phyloP scores from a whole-genome alignment of 257 asterid species.

The Solanum microdontum region DNA sequence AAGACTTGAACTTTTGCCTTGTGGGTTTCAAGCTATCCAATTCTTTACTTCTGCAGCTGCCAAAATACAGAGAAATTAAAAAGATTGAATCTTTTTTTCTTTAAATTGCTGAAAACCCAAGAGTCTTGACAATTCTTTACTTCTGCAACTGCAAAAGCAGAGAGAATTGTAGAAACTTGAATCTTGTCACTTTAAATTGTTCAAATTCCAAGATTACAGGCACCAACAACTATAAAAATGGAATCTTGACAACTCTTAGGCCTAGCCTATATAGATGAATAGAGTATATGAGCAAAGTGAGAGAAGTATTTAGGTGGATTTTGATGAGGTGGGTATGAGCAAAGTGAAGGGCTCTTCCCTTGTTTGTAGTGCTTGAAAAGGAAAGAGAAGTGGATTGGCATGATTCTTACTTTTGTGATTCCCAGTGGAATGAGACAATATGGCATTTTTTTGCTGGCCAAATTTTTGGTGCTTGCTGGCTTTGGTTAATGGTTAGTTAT shows the following conservation, averaged over 20 bases:
- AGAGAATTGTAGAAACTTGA: background rate
- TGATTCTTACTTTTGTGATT: slow-evolving; percentile 16
- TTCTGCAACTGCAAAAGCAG: background rate
- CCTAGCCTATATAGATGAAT: background rate
- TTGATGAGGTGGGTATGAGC: background rate
- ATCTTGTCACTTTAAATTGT: background rate
- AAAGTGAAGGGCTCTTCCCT: background rate
- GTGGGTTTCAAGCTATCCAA: background rate
- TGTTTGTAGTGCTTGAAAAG: background rate
- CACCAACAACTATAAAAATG: background rate
- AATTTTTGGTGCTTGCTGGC: background rate
- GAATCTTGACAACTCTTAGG: background rate
- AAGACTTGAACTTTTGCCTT: slow-evolving; percentile 7
- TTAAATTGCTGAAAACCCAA: background rate
- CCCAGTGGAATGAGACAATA: slow-evolving; percentile 9
- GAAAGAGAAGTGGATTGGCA: background rate
- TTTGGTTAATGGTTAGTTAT: background rate
- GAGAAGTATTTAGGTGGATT: background rate
- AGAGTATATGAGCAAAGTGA: background rate
- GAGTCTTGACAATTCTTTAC: background rate
- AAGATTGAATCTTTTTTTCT: background rate
- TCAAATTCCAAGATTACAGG: background rate
- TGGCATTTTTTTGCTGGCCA: background rate
- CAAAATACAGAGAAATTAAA: slow-evolving; percentile 1
- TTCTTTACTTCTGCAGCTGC: background rate